These are phyloP conservation scores for Aspergillus brasiliensis DNA, from an alignment of 2,329 filamentous ascomycete genomes.

Conservation along the genomic window DNA sequence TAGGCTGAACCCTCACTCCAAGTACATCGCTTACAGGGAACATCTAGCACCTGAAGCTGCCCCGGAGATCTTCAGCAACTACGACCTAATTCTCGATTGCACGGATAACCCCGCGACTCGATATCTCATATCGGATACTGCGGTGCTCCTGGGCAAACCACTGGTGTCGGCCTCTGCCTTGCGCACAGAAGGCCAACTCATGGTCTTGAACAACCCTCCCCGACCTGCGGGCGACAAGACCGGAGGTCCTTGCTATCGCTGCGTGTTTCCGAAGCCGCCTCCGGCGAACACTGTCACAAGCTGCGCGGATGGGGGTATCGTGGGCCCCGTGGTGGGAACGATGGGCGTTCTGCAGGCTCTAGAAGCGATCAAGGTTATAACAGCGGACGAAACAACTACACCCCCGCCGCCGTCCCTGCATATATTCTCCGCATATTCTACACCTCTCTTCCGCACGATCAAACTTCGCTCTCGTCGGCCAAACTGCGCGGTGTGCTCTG, in stretches of 20 bases:
- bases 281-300: constrained; percentile 79
- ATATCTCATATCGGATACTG: constrained; percentile 89
- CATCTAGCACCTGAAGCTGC: constrained; percentile 72
- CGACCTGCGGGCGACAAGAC: constrained; percentile 56
- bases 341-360: constrained; percentile 94
- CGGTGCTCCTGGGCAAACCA: constrained; percentile 75
- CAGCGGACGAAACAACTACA: constrained; percentile 34
- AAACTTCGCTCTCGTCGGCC: constrained; percentile 69
- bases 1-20: constrained; percentile 72
- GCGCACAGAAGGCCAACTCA: constrained; percentile 84
- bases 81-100: constrained; percentile 89
- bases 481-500: constrained; percentile 77
- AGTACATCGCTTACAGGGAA: constrained; percentile 62
- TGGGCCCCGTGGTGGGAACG: constrained; percentile 87
- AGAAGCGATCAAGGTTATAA: constrained; percentile 83
- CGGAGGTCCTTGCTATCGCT: constrained; percentile 88
- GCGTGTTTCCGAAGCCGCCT: constrained; percentile 85
- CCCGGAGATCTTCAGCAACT: constrained; percentile 64
- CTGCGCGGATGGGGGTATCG: constrained; percentile 88
- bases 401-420: constrained; percentile 38
- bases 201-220: constrained; percentile 82
- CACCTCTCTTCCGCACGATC: constrained; percentile 68
- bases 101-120: constrained; percentile 90
- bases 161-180: constrained; percentile 89
- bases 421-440: constrained; percentile 48